phyloP scores from a whole-genome alignment of 108 stramenopile species.

The Pseudonitzschia pungens region DNA sequence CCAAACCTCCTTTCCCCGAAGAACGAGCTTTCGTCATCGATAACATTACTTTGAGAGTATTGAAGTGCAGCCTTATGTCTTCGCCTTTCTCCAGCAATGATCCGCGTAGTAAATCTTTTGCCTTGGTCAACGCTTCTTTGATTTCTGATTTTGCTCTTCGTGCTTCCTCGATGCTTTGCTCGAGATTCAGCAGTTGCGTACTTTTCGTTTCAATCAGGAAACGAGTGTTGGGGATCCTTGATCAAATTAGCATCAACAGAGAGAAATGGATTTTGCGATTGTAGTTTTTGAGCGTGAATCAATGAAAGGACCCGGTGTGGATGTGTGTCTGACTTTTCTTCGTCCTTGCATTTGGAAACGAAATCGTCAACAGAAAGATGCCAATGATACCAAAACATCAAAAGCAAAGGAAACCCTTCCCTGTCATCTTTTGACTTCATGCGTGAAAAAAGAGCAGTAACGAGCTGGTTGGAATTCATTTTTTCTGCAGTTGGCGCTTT shows the following conservation, averaged over 20 bases:
- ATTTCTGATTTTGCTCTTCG: slow-evolving; percentile 35
- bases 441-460: slow-evolving; percentile 10
- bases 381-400: slow-evolving; percentile 35
- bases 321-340: not conserved
- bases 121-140: slow-evolving; percentile 23
- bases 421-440: slow-evolving; percentile 16
- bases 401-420: slow-evolving; percentile 33
- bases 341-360: not conserved
- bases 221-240: not conserved
- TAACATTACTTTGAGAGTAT: slow-evolving; percentile 39
- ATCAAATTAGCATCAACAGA: not conserved
- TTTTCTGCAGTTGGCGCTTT: slow-evolving; percentile 23
- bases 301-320: slow-evolving; percentile 5
- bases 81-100: slow-evolving; percentile 35
- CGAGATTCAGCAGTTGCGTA: slow-evolving; percentile 15
- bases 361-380: slow-evolving; percentile 27
- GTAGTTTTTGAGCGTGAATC: slow-evolving; percentile 2
- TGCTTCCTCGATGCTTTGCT: slow-evolving; percentile 47
- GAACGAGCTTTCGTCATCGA: slow-evolving; percentile 37
- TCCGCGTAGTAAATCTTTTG: slow-evolving; percentile 44
- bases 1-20: slow-evolving; percentile 23
- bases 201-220: slow-evolving; percentile 16
- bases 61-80: slow-evolving; percentile 41
- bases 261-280: slow-evolving; percentile 10
- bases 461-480: slow-evolving; percentile 19